phyloP scores from a whole-genome alignment of 495 filamentous ascomycete species.

The Glonium stellatum region DNA sequence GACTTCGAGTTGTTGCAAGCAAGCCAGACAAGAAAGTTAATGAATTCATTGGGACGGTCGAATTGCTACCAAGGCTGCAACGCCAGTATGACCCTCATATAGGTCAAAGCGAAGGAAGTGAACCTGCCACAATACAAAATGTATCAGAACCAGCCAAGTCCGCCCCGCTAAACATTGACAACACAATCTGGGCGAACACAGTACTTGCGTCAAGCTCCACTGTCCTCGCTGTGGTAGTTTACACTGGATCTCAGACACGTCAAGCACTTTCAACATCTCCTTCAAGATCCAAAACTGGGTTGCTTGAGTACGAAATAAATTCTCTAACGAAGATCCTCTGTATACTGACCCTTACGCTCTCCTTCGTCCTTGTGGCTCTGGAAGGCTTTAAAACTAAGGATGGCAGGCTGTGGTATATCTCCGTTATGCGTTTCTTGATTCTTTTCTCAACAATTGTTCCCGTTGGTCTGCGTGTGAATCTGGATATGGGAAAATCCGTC shows the following conservation, averaged over 20 bases:
- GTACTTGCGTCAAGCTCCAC: slow-evolving; percentile 87
- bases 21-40: slow-evolving; percentile 89
- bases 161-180: slow-evolving; percentile 82
- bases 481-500: slow-evolving; percentile 94
- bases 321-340: slow-evolving; percentile 97
- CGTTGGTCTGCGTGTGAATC: slow-evolving; percentile 89
- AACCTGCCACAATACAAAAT: neutral
- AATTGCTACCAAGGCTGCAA: slow-evolving; percentile 42
- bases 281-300: slow-evolving; percentile 83
- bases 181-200: slow-evolving; percentile 98
- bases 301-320: slow-evolving; percentile 95
- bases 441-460: slow-evolving; percentile 99
- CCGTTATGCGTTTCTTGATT: slow-evolving; percentile 91
- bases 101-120: slow-evolving; percentile 4
- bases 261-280: slow-evolving; percentile 88
- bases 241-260: slow-evolving; percentile 90
- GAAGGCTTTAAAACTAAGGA: slow-evolving; percentile 67
- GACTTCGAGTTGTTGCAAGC: slow-evolving; percentile 71
- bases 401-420: slow-evolving; percentile 71
- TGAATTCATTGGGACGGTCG: slow-evolving; percentile 81
- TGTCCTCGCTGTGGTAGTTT: slow-evolving; percentile 81
- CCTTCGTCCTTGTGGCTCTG: slow-evolving; percentile 80
- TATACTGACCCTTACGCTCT: slow-evolving; percentile 74
- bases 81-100: slow-evolving; percentile 29
- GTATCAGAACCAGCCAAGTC: slow-evolving; percentile 37